Evolutionary conservation across 805 yeast species (phyloP), one percentile per base, ranked within the genome.

Genomic region (Candida nanaspora): DNA sequence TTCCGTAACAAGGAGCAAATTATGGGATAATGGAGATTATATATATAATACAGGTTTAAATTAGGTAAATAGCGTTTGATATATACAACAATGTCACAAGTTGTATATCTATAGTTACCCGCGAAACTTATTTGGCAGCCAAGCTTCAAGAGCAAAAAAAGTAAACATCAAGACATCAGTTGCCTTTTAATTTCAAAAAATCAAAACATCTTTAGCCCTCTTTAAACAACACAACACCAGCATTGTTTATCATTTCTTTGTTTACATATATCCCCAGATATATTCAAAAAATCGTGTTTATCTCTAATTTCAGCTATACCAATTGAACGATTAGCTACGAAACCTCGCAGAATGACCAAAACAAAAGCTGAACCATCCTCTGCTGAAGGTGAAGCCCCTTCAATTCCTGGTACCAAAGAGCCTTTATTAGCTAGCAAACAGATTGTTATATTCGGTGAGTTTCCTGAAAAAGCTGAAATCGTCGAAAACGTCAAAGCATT

Each of bases 361-460:
- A n/a, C n/a, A n/a, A n/a, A n/a, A n/a, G n/a, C n/a, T n/a, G n/a
- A n/a, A n/a, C n/a, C n/a, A n/a, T n/a, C n/a, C n/a, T n/a, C n/a
- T n/a, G n/a, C n/a, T n/a, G n/a, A n/a, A n/a, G n/a, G n/a, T n/a
- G n/a, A n/a, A 23, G 14, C 19, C 6, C 14, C 8, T 29, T 9
- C 18, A 7, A 7, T 15, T 15, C 32, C 18, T 6, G 32, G 8
- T 14, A 14, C 14, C n/a, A 29, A 14, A 14, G 32, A 15, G 19
- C 38, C 46, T 13, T 27, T 47, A 10, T 26, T 46, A 27, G 40
- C 43, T 16, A 42, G 38, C 29, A 50, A 43, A 38, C 42, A 37
- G 18, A 55, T 54, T 34, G 46, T 38, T 22, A 21, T 57, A 9
- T 33, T 56, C 15, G 50, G 51, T 26, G 39, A 33, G 15, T 30